Conservation (phyloP, 2,329 filamentous ascomycete genomes). For the Beauveria pseudobassiana region DNA sequence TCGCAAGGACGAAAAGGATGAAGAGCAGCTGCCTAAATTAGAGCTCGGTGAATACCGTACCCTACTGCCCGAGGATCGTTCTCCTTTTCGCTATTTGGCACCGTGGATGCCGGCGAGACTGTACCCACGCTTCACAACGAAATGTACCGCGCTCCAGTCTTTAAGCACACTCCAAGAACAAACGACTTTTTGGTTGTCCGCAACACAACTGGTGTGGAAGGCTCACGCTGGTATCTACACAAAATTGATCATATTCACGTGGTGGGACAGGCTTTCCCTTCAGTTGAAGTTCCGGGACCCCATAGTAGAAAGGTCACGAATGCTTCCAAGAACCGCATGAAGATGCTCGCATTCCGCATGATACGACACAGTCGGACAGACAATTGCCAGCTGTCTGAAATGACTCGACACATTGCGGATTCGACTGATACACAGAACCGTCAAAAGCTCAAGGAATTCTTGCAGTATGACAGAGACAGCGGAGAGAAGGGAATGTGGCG, state of each 20-base stretch:
- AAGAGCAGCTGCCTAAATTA: slow-evolving; percentile 65
- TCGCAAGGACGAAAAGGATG: slow-evolving; percentile 65
- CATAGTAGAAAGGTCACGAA: slow-evolving; percentile 94
- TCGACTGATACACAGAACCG: slow-evolving; percentile 93
- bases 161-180: slow-evolving; percentile 69
- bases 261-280: slow-evolving; percentile 89
- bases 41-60: slow-evolving; percentile 87
- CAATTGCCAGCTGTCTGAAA: slow-evolving; percentile 67
- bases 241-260: slow-evolving; percentile 87
- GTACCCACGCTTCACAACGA: slow-evolving; percentile 88
- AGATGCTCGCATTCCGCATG: slow-evolving; percentile 89
- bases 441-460: slow-evolving; percentile 94
- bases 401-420: slow-evolving; percentile 87
- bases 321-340: slow-evolving; percentile 91
- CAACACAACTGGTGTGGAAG: slow-evolving; percentile 70
- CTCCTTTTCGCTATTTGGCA: slow-evolving; percentile 90
- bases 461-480: slow-evolving; percentile 75
- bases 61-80: slow-evolving; percentile 86
- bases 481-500: slow-evolving; percentile 72
- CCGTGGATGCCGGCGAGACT: slow-evolving; percentile 83
- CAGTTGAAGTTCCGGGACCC: slow-evolving; percentile 84
- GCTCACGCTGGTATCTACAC: slow-evolving; percentile 73
- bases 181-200: slow-evolving; percentile 85
- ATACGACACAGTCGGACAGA: slow-evolving; percentile 67
- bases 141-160: slow-evolving; percentile 92